These are phyloP conservation scores for Aciculosporium take DNA, from an alignment of 2,329 filamentous ascomycete genomes.

Conservation along the genomic window DNA sequence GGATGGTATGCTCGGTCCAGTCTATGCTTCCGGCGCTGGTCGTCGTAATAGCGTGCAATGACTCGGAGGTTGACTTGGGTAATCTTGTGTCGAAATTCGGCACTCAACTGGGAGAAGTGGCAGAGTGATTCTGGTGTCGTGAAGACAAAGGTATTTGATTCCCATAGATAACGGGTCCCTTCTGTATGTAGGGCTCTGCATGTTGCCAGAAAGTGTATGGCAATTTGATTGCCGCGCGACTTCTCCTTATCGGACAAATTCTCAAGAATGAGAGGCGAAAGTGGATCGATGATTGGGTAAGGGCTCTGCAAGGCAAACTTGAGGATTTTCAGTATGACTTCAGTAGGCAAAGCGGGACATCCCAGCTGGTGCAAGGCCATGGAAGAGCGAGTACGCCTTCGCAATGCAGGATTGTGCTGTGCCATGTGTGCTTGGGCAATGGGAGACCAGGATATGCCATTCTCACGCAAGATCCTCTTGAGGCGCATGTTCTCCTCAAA, in stretches of 20 bases:
- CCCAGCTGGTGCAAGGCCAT: conserved; percentile 15
- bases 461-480: conserved; percentile 37
- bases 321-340: conserved; percentile 38
- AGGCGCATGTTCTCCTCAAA: conserved; percentile 34
- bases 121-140: conserved; percentile 36
- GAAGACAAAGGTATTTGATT: conserved; percentile 39
- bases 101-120: conserved; percentile 32
- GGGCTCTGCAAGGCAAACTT: conserved; percentile 35
- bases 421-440: conserved; percentile 20
- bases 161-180: conserved; percentile 35
- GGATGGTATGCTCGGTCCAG: conserved; percentile 28
- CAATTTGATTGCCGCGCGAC: conserved; percentile 30
- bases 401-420: conserved; percentile 17
- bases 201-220: conserved; percentile 38
- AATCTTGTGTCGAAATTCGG: conserved; percentile 28
- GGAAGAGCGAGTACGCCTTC: conserved; percentile 19
- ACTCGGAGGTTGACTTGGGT: conserved; percentile 35
- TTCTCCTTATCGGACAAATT: conserved; percentile 30
- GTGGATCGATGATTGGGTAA: conserved; percentile 38
- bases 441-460: conserved; percentile 36
- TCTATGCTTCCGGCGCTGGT: conserved; percentile 29
- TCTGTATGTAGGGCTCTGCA: conserved; percentile 35
- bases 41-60: conserved; percentile 42
- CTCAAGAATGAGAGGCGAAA: conserved; percentile 29
- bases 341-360: conserved; percentile 33